phyloP scores from a whole-genome alignment of 2,329 filamentous ascomycete species.

The Drechslerella stenobrocha region DNA sequence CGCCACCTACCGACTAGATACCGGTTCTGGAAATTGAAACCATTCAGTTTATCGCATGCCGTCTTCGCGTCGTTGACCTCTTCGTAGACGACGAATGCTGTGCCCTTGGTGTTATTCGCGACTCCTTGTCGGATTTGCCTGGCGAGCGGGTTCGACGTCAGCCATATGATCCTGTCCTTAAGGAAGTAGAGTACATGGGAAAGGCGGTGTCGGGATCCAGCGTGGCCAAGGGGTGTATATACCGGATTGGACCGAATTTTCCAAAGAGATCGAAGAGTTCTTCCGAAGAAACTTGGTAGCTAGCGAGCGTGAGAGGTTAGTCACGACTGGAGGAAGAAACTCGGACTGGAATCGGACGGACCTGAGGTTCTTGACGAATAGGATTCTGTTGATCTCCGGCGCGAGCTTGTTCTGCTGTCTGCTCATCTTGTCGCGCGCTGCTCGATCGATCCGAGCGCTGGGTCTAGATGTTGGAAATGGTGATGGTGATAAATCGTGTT shows the following conservation, averaged over 20 bases:
- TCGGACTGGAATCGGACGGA: conserved; percentile 58
- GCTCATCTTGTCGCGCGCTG: conserved; percentile 79
- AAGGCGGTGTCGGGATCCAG: background rate
- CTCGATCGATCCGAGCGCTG: conserved; percentile 4
- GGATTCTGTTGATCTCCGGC: conserved; percentile 99
- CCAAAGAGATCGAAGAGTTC: conserved; percentile 98
- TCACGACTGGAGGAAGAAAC: background rate
- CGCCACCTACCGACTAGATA: conserved; percentile 86
- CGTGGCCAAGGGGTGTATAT: conserved; percentile 54
- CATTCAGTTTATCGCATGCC: conserved; percentile 99
- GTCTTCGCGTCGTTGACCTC: conserved; percentile 99
- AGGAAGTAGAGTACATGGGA: background rate
- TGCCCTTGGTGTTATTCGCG: conserved; percentile 95
- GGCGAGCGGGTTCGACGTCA: conserved; percentile 47
- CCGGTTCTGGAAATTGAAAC: conserved; percentile 99
- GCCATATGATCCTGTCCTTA: too few species aligned
- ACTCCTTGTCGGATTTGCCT: conserved; percentile 99
- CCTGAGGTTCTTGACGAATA: conserved; percentile 99
- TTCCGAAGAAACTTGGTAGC: conserved; percentile 98
- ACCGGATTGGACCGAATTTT: conserved; percentile 95
- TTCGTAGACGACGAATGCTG: conserved; percentile 98
- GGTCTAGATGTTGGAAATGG: conserved; percentile 8
- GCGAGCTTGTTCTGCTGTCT: conserved; percentile 86
- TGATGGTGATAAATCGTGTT: conserved; percentile 12
- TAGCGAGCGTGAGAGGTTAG: conserved; percentile 55